These are phyloP conservation scores for Scenedesmus sp. DNA, from an alignment of 163 green algal genomes.

Conservation along the genomic window DNA sequence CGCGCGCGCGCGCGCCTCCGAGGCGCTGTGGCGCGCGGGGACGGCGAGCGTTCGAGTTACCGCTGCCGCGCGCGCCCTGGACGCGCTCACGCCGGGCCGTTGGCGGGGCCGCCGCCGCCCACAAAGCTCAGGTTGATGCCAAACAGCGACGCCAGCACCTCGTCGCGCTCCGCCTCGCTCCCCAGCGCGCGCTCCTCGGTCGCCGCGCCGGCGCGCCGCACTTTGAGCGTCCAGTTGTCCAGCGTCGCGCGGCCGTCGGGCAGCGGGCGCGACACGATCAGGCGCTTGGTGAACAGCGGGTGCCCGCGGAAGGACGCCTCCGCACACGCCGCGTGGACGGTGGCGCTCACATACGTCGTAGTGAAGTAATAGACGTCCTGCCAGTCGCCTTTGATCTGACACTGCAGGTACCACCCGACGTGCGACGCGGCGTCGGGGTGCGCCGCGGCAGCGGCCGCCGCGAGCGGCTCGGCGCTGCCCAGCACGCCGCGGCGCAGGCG, in stretches of 20 bases:
- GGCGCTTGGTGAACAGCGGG: neutral
- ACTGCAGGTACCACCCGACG: neutral
- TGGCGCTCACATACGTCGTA: neutral
- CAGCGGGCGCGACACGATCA: neutral
- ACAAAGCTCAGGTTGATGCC: neutral
- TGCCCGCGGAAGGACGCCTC: neutral
- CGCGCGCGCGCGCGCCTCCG: too few relatives aligned
- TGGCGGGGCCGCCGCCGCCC: too few relatives aligned
- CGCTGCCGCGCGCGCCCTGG: neutral
- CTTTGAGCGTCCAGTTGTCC: neutral
- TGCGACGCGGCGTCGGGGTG: neutral
- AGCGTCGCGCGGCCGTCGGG: neutral
- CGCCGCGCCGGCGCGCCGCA: neutral
- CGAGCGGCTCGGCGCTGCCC: neutral
- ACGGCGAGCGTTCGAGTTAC: neutral
- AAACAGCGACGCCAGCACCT: neutral
- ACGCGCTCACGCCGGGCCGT: too few relatives aligned
- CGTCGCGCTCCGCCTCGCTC: neutral
- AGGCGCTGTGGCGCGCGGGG: too few relatives aligned
- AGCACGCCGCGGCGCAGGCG: neutral
- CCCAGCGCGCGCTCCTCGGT: neutral
- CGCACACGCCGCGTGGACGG: neutral
- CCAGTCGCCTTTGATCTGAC: neutral
- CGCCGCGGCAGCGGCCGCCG: neutral
- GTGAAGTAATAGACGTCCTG: neutral